These are phyloP conservation scores for Forsythia viridissima DNA, from an alignment of 257 asterid species.

Conservation along the genomic window DNA sequence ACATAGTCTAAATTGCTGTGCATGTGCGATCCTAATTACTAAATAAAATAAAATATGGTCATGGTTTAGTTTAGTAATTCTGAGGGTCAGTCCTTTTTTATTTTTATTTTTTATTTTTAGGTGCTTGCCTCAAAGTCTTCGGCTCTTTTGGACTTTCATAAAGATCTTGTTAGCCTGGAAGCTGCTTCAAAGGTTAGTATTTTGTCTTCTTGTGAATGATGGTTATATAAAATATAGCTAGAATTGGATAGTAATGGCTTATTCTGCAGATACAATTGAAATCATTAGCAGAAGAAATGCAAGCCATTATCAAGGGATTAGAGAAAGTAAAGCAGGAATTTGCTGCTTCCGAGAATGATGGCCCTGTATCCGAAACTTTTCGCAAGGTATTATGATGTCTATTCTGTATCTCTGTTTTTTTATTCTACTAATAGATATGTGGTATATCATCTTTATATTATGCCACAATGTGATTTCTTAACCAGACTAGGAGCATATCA, in stretches of 20 bases:
- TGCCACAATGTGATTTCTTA: neutral
- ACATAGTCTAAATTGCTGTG: too few species aligned
- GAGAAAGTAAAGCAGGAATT: constrained; percentile 95
- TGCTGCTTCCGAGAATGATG: constrained; percentile 86
- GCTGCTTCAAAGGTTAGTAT: constrained; percentile 53
- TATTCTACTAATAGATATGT: neutral
- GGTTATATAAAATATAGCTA: constrained; percentile 6
- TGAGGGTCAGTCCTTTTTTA: neutral
- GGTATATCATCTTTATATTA: neutral
- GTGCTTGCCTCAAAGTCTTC: constrained; percentile 43
- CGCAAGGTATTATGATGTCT: constrained; percentile 56
- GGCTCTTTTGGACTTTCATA: constrained; percentile 47
- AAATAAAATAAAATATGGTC: neutral
- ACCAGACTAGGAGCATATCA: neutral
- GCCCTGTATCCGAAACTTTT: constrained; percentile 90
- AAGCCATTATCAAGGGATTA: constrained; percentile 93
- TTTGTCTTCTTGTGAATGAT: constrained; percentile 1
- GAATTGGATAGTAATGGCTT: constrained; percentile 17
- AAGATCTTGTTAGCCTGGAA: constrained; percentile 50
- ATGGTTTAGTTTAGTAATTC: constrained; percentile 8
- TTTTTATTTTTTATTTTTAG: constrained; percentile 29
- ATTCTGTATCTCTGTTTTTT: neutral
- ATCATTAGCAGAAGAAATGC: constrained; percentile 99
- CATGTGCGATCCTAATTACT: too few species aligned
- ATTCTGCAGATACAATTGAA: constrained; percentile 85